phyloP scores from a whole-genome alignment of 805 yeast species.

The Nakazawaea wickerhamii region DNA sequence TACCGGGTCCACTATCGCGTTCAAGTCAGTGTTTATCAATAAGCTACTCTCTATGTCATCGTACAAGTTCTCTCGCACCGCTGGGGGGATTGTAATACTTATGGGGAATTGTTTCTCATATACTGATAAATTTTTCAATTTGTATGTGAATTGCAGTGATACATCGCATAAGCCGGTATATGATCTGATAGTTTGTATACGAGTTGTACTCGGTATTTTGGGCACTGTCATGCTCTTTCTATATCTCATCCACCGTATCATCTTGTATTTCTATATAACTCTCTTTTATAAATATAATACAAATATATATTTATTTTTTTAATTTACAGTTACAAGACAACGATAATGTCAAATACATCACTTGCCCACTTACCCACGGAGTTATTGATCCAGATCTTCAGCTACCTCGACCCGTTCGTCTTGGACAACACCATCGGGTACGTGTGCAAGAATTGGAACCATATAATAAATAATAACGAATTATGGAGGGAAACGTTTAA shows the following conservation, averaged over 20 bases:
- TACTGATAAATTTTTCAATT: not conserved
- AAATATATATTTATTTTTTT: too few relatives aligned
- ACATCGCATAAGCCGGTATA: constrained; percentile 5
- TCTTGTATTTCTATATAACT: not conserved
- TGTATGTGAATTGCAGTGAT: constrained; percentile 1
- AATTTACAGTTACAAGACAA: too few relatives aligned
- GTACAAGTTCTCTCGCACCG: constrained; percentile 9
- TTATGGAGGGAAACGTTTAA: constrained; percentile 45
- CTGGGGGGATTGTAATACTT: not conserved
- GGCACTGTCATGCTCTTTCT: constrained; percentile 1
- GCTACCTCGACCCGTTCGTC: constrained; percentile 40
- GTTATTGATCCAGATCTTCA: constrained; percentile 38
- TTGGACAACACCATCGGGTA: constrained; percentile 30
- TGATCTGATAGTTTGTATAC: not conserved
- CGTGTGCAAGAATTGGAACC: constrained; percentile 46
- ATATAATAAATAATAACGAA: constrained; percentile 35
- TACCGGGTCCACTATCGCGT: not conserved
- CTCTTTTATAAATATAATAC: too few relatives aligned
- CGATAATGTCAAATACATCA: constrained; percentile 2
- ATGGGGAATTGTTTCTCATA: constrained; percentile 3
- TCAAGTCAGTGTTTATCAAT: constrained; percentile 2
- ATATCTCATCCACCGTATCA: not conserved
- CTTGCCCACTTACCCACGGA: constrained; percentile 39
- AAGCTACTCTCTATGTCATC: not conserved
- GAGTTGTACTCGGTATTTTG: too few relatives aligned